A percentile compares a stretch with the other conserved stretches of the same genome.
Evolutionary conservation across 805 yeast genomes (phyloP).

Genomic region (Saccharomyces eubayanus): DNA sequence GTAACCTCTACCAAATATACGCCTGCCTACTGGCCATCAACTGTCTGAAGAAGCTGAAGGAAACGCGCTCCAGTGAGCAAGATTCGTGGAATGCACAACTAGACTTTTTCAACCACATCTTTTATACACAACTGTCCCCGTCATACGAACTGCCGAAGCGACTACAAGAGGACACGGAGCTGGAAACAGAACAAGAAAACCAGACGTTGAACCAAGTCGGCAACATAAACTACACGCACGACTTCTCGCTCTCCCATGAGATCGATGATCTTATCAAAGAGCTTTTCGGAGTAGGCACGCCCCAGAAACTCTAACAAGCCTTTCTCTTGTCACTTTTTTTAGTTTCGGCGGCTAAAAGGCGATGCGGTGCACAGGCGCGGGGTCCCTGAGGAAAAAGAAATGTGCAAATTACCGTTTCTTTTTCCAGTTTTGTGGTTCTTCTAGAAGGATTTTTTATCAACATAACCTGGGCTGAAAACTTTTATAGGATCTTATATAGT

Average conservation of each 20-base stretch:
- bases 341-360: background rate
- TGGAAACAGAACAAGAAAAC: constrained; percentile 19
- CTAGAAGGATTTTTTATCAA: background rate
- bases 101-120: constrained; percentile 20
- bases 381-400: background rate
- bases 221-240: constrained; percentile 26
- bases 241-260: constrained; percentile 31
- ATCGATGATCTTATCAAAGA: constrained; percentile 31
- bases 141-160: constrained; percentile 19
- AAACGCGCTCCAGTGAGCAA: constrained; percentile 1
- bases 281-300: constrained; percentile 21
- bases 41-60: constrained; percentile 19
- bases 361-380: constrained; percentile 1
- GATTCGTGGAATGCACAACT: constrained; percentile 12
- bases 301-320: background rate
- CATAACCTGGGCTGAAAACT: background rate
- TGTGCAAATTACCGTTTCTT: background rate
- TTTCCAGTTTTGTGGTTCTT: background rate
- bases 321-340: background rate
- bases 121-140: constrained; percentile 19
- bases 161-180: constrained; percentile 18
- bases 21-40: constrained; percentile 28
- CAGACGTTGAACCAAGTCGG: constrained; percentile 22
- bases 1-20: constrained; percentile 28
- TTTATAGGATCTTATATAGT: background rate